Base-by-base conservation (phyloP, 139 green algal genomes). In the Coelastrella sp. region DNA sequence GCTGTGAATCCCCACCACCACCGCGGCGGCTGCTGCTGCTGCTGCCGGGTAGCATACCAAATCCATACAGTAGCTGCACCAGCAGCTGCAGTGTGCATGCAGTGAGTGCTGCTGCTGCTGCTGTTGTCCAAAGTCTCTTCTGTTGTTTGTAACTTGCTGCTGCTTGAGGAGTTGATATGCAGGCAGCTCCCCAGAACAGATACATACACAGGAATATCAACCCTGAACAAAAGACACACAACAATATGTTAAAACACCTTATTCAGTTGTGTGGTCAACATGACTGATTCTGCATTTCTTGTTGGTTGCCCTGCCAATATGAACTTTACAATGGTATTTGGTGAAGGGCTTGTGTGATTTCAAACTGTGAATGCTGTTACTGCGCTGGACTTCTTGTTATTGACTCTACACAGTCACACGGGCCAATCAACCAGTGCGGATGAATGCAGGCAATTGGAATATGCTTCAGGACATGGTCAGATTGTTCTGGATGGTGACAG, bases 81-180 rank as follows among this genome's bases (percentile, higher is more conserved):
- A 69, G 38, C 57, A 73, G 35, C 76, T 83, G 76, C 19, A 60
- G 37, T 9, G 45, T 41, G 19, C 73, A 57, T 59, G 60, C 35
- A 57, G 73, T 57, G 23, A 59, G 25, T 4, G 51, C 59, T 32
- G 51, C 59, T 48, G 57, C 41, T 21, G 79, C 63, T 37, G 43
- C 45, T 19, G 79, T 43, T 35, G 45, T 75, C 79, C 79, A 85
- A 4, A 85, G 41, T 57, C 45, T 7, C 27, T 23, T 35, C 41
- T 77, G 62, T 21, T 64, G 63, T 34, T 23, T 51, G 62, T 75
- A 68, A 41, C 41, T 75, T 13, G 27, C 30, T 3, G 41, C 63
- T 27, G 63, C 63, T 53, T 67, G 69, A n/a, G 79, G 79, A 3
- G 79, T 78, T 2, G 41, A 68, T 17, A 85, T 78, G 63, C 79